Evolutionary conservation across 805 yeast species (phyloP).

Genomic region (Priceomyces melissophilus): DNA sequence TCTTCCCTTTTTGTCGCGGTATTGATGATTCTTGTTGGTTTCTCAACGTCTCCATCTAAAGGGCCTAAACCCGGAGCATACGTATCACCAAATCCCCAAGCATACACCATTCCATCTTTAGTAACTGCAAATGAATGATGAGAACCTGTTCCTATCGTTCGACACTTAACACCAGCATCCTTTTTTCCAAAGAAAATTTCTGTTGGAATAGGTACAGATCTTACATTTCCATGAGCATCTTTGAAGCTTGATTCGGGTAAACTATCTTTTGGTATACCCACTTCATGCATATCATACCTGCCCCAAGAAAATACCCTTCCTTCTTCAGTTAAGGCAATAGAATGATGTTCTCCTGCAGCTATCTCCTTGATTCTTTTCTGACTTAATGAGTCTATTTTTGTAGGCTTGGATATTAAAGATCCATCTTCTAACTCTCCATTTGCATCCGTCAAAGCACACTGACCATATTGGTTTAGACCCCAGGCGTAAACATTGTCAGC

Average conservation of each 20-base stretch:
- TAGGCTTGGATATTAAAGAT: constrained; percentile 74
- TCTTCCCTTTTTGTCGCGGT: constrained; percentile 86
- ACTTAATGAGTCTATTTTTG: constrained; percentile 61
- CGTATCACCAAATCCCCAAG: constrained; percentile 99
- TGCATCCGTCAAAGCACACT: constrained; percentile 69
- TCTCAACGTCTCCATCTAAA: constrained; percentile 79
- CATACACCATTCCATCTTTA: constrained; percentile 76
- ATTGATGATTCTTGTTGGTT: constrained; percentile 85
- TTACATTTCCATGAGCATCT: constrained; percentile 75
- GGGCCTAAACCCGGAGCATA: constrained; percentile 96
- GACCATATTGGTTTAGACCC: constrained; percentile 98
- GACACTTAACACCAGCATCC: constrained; percentile 30
- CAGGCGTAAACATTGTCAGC: constrained; percentile 74
- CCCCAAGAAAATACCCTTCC: constrained; percentile 88
- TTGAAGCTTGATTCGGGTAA: constrained; percentile 71
- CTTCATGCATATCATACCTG: constrained; percentile 87
- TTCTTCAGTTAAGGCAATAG: constrained; percentile 65
- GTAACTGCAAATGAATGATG: constrained; percentile 90
- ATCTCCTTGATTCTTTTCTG: constrained; percentile 56
- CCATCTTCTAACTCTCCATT: constrained; percentile 80
- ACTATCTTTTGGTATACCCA: constrained; percentile 68
- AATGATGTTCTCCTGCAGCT: constrained; percentile 94
- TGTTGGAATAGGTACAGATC: constrained; percentile 86
- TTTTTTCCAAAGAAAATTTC: constrained; percentile 41
- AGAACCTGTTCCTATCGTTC: constrained; percentile 72